Percentiles rank a stretch among this genome's conserved stretches.
phyloP scores from a whole-genome alignment of 2,329 filamentous ascomycete genomes.

The Ramichloridium luteum region DNA sequence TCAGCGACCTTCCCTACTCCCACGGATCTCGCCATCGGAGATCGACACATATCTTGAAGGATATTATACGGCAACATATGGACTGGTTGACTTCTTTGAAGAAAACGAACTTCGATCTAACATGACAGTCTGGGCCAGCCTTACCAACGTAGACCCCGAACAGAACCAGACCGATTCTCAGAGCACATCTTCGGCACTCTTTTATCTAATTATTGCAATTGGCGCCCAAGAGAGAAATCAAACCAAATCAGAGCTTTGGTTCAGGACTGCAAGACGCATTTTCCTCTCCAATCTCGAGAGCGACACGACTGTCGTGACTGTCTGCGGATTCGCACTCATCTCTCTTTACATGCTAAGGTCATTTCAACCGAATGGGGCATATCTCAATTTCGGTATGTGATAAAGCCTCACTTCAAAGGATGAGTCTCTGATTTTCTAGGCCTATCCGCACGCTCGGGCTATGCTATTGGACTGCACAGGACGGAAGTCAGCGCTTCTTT shows the following conservation, averaged over 20 bases:
- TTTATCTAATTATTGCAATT: conserved; percentile 40
- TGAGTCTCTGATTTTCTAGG: no score
- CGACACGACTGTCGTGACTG: conserved; percentile 38
- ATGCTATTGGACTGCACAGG: conserved; percentile 41
- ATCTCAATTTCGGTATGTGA: conserved; percentile 35
- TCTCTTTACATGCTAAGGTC: conserved; percentile 41
- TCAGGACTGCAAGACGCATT: conserved; percentile 33
- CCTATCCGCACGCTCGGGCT: conserved; percentile 40
- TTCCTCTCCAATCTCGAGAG: conserved; percentile 36
- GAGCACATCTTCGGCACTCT: no score
- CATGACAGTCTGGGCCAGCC: conserved; percentile 18
- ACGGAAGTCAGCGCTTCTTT: conserved; percentile 41
- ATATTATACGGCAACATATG: conserved; percentile 36
- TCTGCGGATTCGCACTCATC: conserved; percentile 41
- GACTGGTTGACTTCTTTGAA: conserved; percentile 38
- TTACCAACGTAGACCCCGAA: no score
- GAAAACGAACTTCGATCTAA: conserved; percentile 22
- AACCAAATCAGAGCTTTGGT: conserved; percentile 35
- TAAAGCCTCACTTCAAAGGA: not conserved
- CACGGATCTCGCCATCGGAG: no score
- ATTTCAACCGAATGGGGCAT: conserved; percentile 41
- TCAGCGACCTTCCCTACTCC: no score
- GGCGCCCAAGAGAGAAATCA: conserved; percentile 35
- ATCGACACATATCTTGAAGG: no score
- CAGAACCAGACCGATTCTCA: no score